A percentile compares a stretch with the other conserved stretches of the same genome.
Evolutionary conservation across 2,329 filamentous ascomycete genomes (phyloP).

Genomic region (Bipolaris victoriae): DNA sequence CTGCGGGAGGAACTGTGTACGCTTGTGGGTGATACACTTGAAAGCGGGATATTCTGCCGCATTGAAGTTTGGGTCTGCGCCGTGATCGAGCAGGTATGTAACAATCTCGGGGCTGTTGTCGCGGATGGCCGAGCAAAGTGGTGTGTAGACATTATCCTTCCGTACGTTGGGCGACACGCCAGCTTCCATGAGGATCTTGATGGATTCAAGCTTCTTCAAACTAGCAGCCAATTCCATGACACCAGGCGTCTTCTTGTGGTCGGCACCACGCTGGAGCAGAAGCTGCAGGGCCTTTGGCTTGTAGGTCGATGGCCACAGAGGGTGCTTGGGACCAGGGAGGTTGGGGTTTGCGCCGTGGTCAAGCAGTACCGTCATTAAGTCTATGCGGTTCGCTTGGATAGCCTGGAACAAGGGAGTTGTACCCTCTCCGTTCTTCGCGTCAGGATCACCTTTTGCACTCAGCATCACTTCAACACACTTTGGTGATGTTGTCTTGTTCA

Average conservation of each 20-base stretch:
- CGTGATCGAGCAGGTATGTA: conserved; percentile 61
- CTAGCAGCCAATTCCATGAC: conserved; percentile 69
- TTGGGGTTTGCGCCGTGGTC: conserved; percentile 70
- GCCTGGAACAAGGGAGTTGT: conserved; percentile 69
- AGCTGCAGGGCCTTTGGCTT: conserved; percentile 64
- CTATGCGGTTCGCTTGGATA: conserved; percentile 62
- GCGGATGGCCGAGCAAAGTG: conserved; percentile 70
- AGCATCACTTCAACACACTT: conserved; percentile 65
- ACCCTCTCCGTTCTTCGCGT: conserved; percentile 66
- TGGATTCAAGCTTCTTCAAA: conserved; percentile 68
- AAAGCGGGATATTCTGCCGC: conserved; percentile 70
- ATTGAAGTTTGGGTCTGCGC: conserved; percentile 60
- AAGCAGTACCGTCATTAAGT: conserved; percentile 61
- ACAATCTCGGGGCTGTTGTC: conserved; percentile 69
- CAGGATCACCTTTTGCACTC: conserved; percentile 64
- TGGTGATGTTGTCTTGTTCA: conserved; percentile 64
- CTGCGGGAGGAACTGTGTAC: conserved; percentile 64
- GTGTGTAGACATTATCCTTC: conserved; percentile 71
- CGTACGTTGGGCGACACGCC: conserved; percentile 67
- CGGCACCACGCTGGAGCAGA: conserved; percentile 65
- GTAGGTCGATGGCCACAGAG: conserved; percentile 69
- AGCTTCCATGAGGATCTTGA: conserved; percentile 63
- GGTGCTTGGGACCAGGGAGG: conserved; percentile 71
- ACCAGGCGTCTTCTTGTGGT: conserved; percentile 65
- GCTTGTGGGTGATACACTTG: conserved; percentile 71